Percentiles rank a stretch among this genome's conserved stretches.
Evolutionary conservation across 2,329 filamentous ascomycete genomes (phyloP).

Genomic region (Polychaeton citri): DNA sequence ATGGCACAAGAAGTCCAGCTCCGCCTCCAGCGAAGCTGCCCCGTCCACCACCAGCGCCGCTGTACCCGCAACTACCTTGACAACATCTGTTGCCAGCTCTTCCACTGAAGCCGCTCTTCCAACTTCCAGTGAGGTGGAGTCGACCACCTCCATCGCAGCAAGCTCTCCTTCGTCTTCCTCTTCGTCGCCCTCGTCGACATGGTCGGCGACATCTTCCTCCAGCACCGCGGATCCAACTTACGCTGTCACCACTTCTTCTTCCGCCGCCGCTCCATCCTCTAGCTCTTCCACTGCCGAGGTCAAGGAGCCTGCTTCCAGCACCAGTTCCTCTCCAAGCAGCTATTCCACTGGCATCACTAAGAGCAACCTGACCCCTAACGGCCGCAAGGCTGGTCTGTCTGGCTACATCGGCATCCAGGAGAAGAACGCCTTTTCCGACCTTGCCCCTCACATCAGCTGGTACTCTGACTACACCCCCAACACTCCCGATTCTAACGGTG

Average conservation of each 20-base stretch:
- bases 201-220: not conserved
- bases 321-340: conserved; percentile 3
- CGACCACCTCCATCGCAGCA: not conserved
- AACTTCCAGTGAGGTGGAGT: not conserved
- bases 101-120: not conserved
- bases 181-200: not conserved
- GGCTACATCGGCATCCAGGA: conserved; percentile 12
- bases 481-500: conserved; percentile 7
- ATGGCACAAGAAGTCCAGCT: not conserved
- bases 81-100: not conserved
- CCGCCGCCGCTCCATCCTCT: not conserved
- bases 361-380: conserved; percentile 7
- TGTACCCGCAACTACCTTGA: not conserved
- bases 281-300: not conserved
- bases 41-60: not conserved
- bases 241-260: conserved; percentile 1
- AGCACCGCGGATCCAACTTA: not conserved
- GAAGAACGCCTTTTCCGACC: conserved; percentile 7
- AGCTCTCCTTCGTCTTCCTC: not conserved
- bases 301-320: conserved; percentile 1
- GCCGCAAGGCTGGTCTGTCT: conserved; percentile 15
- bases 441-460: conserved; percentile 15
- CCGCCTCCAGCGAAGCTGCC: not conserved
- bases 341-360: conserved; percentile 3
- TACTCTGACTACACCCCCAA: conserved; percentile 18